phyloP scores from a whole-genome alignment of 1,139 yeast genomes.

The Yamadazyma conglobata region DNA sequence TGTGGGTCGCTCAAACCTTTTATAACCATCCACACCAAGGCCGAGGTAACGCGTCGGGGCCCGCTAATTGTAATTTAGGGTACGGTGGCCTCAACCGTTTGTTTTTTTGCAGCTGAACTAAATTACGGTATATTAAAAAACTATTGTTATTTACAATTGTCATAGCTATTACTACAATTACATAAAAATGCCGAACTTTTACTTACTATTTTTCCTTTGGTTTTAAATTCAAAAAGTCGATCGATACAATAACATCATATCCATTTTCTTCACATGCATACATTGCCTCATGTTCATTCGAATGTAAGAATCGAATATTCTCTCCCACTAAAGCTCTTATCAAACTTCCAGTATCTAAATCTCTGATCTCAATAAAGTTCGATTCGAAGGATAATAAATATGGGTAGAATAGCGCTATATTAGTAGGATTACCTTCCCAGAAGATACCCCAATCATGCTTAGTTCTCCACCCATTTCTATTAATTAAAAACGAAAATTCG shows the following conservation, averaged over 20 bases:
- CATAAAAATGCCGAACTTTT: no score
- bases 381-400: constrained; percentile 87
- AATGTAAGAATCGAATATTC: constrained; percentile 82
- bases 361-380: constrained; percentile 86
- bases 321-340: constrained; percentile 92
- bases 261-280: constrained; percentile 93
- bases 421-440: constrained; percentile 96
- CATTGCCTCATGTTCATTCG: constrained; percentile 88
- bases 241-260: constrained; percentile 82
- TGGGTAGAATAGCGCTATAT: constrained; percentile 91
- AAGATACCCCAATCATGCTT: constrained; percentile 90
- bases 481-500: constrained; percentile 91
- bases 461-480: constrained; percentile 94
- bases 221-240: constrained; percentile 69
- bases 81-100: no score
- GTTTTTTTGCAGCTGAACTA: no score
- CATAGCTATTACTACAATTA: no score
- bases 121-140: no score
- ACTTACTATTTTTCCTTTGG: constrained; percentile 1
- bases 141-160: no score
- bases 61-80: no score
- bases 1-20: no score
- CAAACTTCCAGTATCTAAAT: constrained; percentile 82
- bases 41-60: no score
- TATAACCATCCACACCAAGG: no score